Base-by-base conservation (phyloP, 169 alveolate genomes). In the Theileria orientalis region DNA sequence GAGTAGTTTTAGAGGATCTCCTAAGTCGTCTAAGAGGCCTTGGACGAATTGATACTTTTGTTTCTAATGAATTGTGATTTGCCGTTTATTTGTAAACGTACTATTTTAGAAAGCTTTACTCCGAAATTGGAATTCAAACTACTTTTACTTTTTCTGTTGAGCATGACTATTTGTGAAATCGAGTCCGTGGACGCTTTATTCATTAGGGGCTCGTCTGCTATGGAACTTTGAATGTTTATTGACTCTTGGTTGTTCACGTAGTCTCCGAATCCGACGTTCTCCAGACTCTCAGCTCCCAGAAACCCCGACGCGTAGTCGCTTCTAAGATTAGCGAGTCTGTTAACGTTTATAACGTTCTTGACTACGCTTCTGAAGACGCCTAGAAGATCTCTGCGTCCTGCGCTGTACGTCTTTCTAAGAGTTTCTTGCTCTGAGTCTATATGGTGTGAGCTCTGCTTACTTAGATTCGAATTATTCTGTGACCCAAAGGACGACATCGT, bases 251-350 rank as follows among this genome's bases (percentile, higher is more conserved):
- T 56, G 19, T 56, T 56, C 37, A 40, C 37, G 37, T 56, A 25
- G 37, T 56, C 66, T 1, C 66, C 21, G 13, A 56, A 56, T 56
- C 66, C 66, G 21, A 56, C 66, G 66, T 56, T 56, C 21, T 56
- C 66, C 7, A 56, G 14, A 21, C 66, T 37, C 37, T 56, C 46
- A 1, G 66, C 14, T 32, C 57, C 72, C 6, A 62, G 14, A 9
- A 62, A 44, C 13, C 23, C 35, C 13, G 72, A 44, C 13, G 23
- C 23, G 6, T n/a, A 62, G 29, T 62, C 72, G 30, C 27, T 19
- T 19, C 52, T 33, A n/a, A 16, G 57, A 25, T 62, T 62, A n/a
- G 32, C 23, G 14, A 62, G 14, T 33, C 72, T 62, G 35, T 42
- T 40, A 40, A 62, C 54, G 66, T 68, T 68, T 16, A 40, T 68